Evolutionary conservation across 2,329 filamentous ascomycete genomes (phyloP).

Genomic region (Graphilbum fragrans): DNA sequence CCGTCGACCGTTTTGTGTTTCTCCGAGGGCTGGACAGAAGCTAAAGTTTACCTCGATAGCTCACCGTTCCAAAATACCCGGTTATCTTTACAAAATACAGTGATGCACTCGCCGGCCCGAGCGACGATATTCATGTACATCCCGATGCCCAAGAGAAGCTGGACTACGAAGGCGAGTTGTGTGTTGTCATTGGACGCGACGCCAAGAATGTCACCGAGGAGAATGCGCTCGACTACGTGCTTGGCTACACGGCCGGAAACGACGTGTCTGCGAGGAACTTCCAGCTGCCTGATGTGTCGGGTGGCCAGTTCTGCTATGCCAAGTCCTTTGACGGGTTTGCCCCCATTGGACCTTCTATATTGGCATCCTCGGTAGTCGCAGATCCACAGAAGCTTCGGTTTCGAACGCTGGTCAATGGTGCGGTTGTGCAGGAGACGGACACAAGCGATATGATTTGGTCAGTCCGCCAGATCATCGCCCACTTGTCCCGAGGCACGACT

Average conservation of each 20-base stretch:
- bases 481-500: constrained; percentile 28
- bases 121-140: neutral
- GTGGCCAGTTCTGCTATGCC: constrained; percentile 39
- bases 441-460: constrained; percentile 36
- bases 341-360: constrained; percentile 38
- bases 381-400: constrained; percentile 24
- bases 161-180: constrained; percentile 22
- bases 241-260: constrained; percentile 41
- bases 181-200: constrained; percentile 3
- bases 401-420: constrained; percentile 2
- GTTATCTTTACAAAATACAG: neutral
- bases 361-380: constrained; percentile 26
- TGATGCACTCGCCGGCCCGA: neutral
- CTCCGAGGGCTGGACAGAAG: neutral
- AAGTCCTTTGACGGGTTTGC: constrained; percentile 46
- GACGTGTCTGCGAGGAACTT: constrained; percentile 45
- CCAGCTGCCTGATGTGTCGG: constrained; percentile 33
- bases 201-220: constrained; percentile 29
- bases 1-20: neutral
- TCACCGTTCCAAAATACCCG: neutral
- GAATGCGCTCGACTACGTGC: constrained; percentile 35
- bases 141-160: neutral
- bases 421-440: constrained; percentile 1
- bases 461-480: constrained; percentile 29
- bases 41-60: neutral